Evolutionary conservation across 768 basidiomycete species (phyloP).

Genomic region (Boletus rex-veris): DNA sequence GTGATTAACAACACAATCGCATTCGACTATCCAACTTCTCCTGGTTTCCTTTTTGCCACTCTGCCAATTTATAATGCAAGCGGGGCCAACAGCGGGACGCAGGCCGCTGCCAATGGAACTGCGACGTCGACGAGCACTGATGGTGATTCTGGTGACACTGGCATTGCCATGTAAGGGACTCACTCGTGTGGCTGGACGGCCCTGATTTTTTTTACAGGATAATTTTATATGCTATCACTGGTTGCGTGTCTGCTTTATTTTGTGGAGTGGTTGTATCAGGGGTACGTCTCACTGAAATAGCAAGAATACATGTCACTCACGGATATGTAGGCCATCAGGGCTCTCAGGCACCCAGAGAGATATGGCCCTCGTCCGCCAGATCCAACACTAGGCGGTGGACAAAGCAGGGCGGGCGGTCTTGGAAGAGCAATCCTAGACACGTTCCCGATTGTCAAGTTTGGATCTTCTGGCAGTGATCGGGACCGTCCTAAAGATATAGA

Average conservation of each 20-base stretch:
- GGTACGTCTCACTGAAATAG: constrained; percentile 39
- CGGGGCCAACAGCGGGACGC: constrained; percentile 14
- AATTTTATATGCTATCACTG: constrained; percentile 83
- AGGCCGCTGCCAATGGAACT: constrained; percentile 20
- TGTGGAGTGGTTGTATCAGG: constrained; percentile 82
- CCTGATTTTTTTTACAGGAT: constrained; percentile 46
- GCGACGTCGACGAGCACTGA: constrained; percentile 12
- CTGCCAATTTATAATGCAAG: constrained; percentile 65
- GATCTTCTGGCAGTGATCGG: constrained; percentile 27
- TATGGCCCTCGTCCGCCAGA: constrained; percentile 71
- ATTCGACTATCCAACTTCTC: constrained; percentile 40
- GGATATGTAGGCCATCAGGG: constrained; percentile 64
- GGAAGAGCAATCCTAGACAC: constrained; percentile 93
- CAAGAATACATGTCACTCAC: background rate
- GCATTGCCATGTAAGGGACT: constrained; percentile 71
- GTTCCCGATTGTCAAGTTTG: constrained; percentile 91
- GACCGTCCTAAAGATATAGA: constrained; percentile 34
- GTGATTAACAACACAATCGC: constrained; percentile 43
- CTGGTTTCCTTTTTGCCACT: constrained; percentile 69
- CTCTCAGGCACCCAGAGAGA: constrained; percentile 84
- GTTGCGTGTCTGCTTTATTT: constrained; percentile 83
- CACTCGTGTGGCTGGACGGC: background rate
- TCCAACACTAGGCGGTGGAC: constrained; percentile 33
- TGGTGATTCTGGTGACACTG: constrained; percentile 40
- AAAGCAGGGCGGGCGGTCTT: constrained; percentile 78